Evolutionary conservation across 495 filamentous ascomycete species (phyloP).

Genomic region (Aspergillus funiculosus): DNA sequence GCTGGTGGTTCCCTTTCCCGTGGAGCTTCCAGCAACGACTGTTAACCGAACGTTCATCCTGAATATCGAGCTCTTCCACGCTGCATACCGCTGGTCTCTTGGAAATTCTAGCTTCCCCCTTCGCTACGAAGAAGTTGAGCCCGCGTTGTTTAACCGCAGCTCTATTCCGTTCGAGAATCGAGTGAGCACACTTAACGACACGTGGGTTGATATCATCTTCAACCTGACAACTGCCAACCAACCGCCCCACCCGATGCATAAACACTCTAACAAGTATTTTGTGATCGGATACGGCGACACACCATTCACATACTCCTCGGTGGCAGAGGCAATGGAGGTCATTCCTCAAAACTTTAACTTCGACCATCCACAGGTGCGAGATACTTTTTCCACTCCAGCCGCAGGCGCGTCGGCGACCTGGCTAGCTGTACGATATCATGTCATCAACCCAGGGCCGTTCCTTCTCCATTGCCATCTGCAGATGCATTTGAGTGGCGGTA

Average conservation of each 20-base stretch:
- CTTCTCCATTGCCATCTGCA: slow-evolving; percentile 58
- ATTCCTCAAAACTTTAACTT: slow-evolving; percentile 50
- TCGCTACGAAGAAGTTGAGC: slow-evolving; percentile 29
- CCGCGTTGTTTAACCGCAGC: slow-evolving; percentile 44
- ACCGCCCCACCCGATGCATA: slow-evolving; percentile 54
- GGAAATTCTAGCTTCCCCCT: slow-evolving; percentile 32
- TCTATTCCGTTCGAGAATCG: slow-evolving; percentile 37
- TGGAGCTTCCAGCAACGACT: slow-evolving; percentile 27
- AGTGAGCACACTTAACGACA: slow-evolving; percentile 46
- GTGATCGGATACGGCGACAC: slow-evolving; percentile 47
- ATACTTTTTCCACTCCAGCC: slow-evolving; percentile 41
- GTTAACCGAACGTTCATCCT: slow-evolving; percentile 38
- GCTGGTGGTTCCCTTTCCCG: slow-evolving; percentile 38
- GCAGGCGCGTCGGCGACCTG: slow-evolving; percentile 32
- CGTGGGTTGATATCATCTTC: slow-evolving; percentile 56
- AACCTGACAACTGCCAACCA: slow-evolving; percentile 29
- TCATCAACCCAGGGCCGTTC: slow-evolving; percentile 53
- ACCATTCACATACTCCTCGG: slow-evolving; percentile 42
- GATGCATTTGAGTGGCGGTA: slow-evolving; percentile 52
- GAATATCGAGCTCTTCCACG: slow-evolving; percentile 32
- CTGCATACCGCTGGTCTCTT: slow-evolving; percentile 44
- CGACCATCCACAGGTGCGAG: slow-evolving; percentile 45
- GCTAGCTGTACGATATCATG: slow-evolving; percentile 53
- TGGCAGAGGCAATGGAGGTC: slow-evolving; percentile 46
- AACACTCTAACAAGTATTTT: slow-evolving; percentile 56